Percentiles rank a stretch among this genome's conserved stretches.
Evolutionary conservation across 768 basidiomycete species (phyloP).

Genomic region (Kwoniella botswanensis): DNA sequence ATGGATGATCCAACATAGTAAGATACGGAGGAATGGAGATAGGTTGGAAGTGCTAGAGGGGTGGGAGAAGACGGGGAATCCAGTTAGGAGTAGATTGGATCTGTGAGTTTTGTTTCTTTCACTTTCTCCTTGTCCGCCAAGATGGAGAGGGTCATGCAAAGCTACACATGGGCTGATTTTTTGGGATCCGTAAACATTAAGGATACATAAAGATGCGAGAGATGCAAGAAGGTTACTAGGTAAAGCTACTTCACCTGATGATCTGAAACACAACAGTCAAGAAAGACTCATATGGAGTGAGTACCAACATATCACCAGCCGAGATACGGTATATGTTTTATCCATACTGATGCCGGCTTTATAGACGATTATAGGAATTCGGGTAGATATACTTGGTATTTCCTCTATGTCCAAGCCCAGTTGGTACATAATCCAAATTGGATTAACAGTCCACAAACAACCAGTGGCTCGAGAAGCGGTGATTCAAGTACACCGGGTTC

Average conservation of each 20-base stretch:
- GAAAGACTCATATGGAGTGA: background rate
- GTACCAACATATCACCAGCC: background rate
- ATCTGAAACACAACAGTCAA: background rate
- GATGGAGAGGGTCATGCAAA: too few species aligned
- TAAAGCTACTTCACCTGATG: background rate
- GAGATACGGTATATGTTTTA: background rate
- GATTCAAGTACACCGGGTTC: background rate
- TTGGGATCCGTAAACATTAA: too few species aligned
- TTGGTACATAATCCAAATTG: background rate
- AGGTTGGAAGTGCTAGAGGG: background rate
- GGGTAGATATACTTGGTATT: background rate
- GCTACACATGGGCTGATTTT: too few species aligned
- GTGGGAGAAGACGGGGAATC: background rate
- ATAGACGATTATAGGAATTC: background rate
- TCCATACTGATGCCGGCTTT: background rate
- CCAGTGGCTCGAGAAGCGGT: too few species aligned
- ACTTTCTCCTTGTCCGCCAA: too few species aligned
- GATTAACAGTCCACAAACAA: background rate
- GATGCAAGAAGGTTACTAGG: background rate
- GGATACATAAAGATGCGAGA: background rate
- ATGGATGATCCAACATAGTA: conserved; percentile 11
- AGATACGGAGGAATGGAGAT: background rate
- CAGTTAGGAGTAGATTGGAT: conserved; percentile 4
- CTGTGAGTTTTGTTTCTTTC: too few species aligned
- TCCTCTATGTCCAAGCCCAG: background rate